Conservation (phyloP, 139 green algal species). For the Volvox reticuliferus region DNA sequence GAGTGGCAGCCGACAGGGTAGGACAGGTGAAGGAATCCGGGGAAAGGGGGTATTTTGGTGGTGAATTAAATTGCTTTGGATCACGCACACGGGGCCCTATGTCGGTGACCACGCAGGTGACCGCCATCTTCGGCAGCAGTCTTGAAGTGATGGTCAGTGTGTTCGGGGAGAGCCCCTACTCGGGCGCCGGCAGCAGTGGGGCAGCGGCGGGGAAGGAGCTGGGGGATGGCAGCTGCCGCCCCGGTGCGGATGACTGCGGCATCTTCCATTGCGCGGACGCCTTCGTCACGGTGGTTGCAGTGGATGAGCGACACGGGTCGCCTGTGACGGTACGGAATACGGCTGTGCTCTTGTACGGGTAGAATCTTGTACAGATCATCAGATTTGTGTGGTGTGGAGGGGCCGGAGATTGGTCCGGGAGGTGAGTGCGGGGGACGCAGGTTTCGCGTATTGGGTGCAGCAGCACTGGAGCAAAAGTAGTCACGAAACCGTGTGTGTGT, state of each 20-base stretch:
- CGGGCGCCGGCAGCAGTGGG: conserved; percentile 23
- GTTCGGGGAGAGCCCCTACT: conserved; percentile 77
- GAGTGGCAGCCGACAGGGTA: too few species aligned
- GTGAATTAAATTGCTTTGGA: too few species aligned
- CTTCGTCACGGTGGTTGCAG: conserved; percentile 79
- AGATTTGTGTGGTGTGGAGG: too few species aligned
- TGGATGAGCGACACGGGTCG: conserved; percentile 50
- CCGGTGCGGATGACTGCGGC: neutral
- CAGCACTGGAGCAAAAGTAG: too few species aligned
- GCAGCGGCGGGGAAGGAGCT: neutral
- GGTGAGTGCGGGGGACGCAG: too few species aligned
- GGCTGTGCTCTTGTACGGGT: too few species aligned
- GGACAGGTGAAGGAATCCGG: too few species aligned
- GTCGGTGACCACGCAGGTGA: conserved; percentile 64
- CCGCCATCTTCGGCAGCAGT: conserved; percentile 79
- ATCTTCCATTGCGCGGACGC: conserved; percentile 83
- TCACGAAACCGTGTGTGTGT: too few species aligned
- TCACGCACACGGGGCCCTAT: neutral
- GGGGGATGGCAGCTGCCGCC: neutral
- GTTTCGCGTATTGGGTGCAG: too few species aligned
- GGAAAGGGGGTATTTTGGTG: too few species aligned
- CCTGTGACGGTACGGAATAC: conserved; percentile 7
- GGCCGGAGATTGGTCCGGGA: too few species aligned
- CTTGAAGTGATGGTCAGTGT: conserved; percentile 86
- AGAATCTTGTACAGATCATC: too few species aligned